These are phyloP conservation scores for Fusarium protoensiforme DNA, from an alignment of 2,329 filamentous ascomycete species.

Conservation along the genomic window DNA sequence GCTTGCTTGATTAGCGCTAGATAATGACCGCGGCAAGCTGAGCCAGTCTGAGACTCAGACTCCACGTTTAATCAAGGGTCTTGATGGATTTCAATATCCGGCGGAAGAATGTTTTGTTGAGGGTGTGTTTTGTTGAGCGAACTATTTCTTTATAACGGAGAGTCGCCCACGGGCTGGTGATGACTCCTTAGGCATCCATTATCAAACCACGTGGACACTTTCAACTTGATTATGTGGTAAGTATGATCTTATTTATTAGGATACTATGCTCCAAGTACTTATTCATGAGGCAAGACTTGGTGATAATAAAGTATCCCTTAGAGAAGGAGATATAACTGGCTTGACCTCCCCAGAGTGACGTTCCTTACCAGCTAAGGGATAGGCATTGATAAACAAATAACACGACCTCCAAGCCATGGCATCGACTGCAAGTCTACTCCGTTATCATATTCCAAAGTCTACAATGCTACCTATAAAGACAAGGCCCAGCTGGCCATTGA, in stretches of 20 bases:
- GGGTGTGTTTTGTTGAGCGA: neutral
- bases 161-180: neutral
- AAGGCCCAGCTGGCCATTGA: slow-evolving; percentile 14
- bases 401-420: neutral
- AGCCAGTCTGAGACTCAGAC: neutral
- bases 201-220: neutral
- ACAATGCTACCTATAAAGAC: slow-evolving; percentile 21
- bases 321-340: too few relatives aligned
- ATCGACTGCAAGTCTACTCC: slow-evolving; percentile 8
- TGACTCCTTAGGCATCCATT: neutral
- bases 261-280: too few relatives aligned
- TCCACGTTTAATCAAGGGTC: neutral
- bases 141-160: neutral
- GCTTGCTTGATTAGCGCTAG: slow-evolving; percentile 15
- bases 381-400: neutral
- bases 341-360: too few relatives aligned
- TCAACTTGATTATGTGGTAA: too few relatives aligned
- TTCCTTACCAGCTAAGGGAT: too few relatives aligned
- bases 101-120: neutral
- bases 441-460: slow-evolving; percentile 22
- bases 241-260: too few relatives aligned
- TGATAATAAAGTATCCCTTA: too few relatives aligned
- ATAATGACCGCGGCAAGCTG: neutral
- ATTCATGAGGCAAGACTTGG: too few relatives aligned
- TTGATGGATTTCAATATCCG: neutral